Percentiles rank a stretch among this genome's conserved stretches.
Conservation (phyloP, 2,329 filamentous ascomycete genomes). For the Dryadomyces sulphureus region DNA sequence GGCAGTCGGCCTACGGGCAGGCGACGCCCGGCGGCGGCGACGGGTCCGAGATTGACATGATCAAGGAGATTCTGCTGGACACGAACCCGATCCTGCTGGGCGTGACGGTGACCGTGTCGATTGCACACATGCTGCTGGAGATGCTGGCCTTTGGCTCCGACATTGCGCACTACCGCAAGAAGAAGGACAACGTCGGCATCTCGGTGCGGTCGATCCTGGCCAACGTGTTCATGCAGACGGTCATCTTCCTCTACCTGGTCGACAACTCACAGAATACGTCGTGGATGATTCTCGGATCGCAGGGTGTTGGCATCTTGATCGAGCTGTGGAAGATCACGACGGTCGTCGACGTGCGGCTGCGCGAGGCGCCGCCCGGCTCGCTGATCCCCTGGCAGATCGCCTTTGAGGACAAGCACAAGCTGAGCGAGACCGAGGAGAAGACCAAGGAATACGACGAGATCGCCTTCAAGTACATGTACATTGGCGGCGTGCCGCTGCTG, state of each 20-base stretch:
- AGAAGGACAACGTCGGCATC: constrained; percentile 97
- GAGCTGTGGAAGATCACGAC: constrained; percentile 93
- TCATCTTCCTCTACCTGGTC: constrained; percentile 93
- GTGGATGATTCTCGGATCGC: constrained; percentile 95
- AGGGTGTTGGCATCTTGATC: constrained; percentile 63
- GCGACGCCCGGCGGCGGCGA: constrained; percentile 66
- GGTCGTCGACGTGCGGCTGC: constrained; percentile 74
- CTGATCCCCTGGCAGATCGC: constrained; percentile 63
- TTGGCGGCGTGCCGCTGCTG: constrained; percentile 76
- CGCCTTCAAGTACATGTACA: constrained; percentile 95
- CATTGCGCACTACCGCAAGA: constrained; percentile 96
- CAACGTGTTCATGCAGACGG: constrained; percentile 92
- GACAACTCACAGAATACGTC: constrained; percentile 97
- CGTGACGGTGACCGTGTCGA: constrained; percentile 69
- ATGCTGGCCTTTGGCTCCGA: constrained; percentile 94
- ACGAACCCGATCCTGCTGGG: constrained; percentile 84
- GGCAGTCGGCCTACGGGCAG: constrained; percentile 60
- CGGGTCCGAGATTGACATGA: constrained; percentile 87
- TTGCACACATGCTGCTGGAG: constrained; percentile 90
- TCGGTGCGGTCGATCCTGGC: constrained; percentile 90
- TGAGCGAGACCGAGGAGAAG: constrained; percentile 90
- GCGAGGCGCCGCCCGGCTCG: constrained; percentile 51
- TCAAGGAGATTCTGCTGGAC: constrained; percentile 90
- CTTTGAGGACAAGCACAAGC: constrained; percentile 94
- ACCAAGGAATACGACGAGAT: constrained; percentile 98